A percentile compares a stretch with the other conserved stretches of the same genome.
These are phyloP conservation scores for Lunasporangiospora selenospora DNA, from an alignment of 192 early-diverging fungal species.

Conservation along the genomic window DNA sequence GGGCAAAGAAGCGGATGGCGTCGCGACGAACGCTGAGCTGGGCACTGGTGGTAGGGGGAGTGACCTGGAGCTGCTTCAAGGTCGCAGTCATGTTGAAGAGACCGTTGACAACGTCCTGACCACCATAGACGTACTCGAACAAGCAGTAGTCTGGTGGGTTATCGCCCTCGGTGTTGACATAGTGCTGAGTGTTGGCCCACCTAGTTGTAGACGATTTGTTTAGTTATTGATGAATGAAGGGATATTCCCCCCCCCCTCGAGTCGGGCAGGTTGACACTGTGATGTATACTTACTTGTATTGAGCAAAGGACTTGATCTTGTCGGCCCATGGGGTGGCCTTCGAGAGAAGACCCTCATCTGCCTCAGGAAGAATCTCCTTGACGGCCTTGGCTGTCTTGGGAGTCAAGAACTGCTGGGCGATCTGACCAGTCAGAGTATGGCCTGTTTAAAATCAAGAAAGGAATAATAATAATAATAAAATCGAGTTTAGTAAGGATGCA, in stretches of 20 bases:
- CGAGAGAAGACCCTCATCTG: slow-evolving; percentile 40
- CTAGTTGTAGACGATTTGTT: too few species aligned
- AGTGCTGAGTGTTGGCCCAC: slow-evolving; percentile 41
- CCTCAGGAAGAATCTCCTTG: slow-evolving; percentile 14
- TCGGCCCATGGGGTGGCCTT: slow-evolving; percentile 25
- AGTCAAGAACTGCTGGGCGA: slow-evolving; percentile 50
- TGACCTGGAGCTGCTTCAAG: slow-evolving; percentile 23
- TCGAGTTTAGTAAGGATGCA: too few species aligned
- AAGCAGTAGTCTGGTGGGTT: slow-evolving; percentile 46
- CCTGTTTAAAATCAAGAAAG: slow-evolving; percentile 7
- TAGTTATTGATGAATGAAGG: slow-evolving; percentile 2
- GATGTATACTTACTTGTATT: slow-evolving; percentile 23
- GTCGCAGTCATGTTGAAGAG: slow-evolving; percentile 48
- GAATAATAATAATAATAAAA: too few species aligned
- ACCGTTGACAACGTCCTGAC: slow-evolving; percentile 43
- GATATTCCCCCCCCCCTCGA: slow-evolving; percentile 2
- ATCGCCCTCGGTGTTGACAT: slow-evolving; percentile 27
- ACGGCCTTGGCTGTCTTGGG: slow-evolving; percentile 22
- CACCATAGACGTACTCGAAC: slow-evolving; percentile 20
- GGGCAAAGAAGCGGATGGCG: slow-evolving; percentile 51
- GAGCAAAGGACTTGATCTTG: slow-evolving; percentile 6
- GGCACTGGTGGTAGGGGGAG: slow-evolving; percentile 12
- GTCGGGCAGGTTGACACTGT: slow-evolving; percentile 20
- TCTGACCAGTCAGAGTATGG: slow-evolving; percentile 46
- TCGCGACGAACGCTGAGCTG: slow-evolving; percentile 7